phyloP scores from a whole-genome alignment of 2,329 filamentous ascomycete species.

The Chalaropsis ovoidea region DNA sequence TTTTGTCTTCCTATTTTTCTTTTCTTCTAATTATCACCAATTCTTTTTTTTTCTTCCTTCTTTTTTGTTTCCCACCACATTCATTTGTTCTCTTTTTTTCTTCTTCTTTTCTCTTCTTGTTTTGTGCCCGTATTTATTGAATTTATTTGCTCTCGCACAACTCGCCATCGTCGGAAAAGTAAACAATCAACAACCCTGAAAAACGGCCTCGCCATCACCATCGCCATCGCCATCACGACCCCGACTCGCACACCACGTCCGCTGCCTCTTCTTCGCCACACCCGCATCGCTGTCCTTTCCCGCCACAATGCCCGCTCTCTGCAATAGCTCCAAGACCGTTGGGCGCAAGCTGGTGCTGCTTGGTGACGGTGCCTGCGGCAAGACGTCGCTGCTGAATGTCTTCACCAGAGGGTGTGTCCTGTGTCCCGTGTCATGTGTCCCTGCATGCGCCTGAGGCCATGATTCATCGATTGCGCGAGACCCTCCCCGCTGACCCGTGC shows the following conservation, averaged over 20 bases:
- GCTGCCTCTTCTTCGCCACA: neutral
- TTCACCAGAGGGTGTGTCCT: constrained; percentile 80
- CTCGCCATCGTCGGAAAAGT: neutral
- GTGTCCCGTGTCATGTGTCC: no score
- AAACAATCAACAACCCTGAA: neutral
- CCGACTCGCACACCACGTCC: neutral
- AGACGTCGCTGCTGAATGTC: constrained; percentile 93
- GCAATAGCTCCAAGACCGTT: constrained; percentile 70
- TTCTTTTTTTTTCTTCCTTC: constrained; percentile 7
- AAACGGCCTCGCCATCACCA: neutral
- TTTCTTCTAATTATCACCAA: constrained; percentile 6
- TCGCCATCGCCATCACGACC: neutral
- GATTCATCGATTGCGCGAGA: neutral
- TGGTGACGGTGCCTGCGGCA: constrained; percentile 91
- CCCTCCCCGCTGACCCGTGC: neutral
- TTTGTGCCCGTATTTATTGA: neutral
- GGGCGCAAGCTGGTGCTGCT: constrained; percentile 94
- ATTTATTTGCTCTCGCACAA: neutral
- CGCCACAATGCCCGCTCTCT: constrained; percentile 34
- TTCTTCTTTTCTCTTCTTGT: constrained; percentile 14
- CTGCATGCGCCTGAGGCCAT: no score
- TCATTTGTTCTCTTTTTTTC: constrained; percentile 19
- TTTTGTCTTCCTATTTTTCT: neutral
- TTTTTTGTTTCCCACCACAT: constrained; percentile 15
- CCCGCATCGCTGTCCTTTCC: neutral